phyloP scores from a whole-genome alignment of 2,329 filamentous ascomycete species.

The Ophioceras dolichostomum region DNA sequence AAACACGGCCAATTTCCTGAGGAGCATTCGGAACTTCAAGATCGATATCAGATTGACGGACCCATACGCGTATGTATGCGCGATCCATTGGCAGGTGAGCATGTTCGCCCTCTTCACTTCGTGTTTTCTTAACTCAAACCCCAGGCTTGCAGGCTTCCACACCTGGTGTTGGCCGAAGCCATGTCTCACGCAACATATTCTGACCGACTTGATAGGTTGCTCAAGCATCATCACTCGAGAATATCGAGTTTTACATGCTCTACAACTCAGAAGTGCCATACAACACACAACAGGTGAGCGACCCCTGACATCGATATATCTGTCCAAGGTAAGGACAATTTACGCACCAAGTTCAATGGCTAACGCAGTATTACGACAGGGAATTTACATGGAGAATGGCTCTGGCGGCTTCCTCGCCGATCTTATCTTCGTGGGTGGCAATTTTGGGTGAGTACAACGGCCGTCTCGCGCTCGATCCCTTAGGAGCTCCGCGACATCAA shows the following conservation, averaged over 20 bases:
- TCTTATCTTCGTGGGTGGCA: constrained; percentile 55
- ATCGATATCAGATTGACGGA: constrained; percentile 40
- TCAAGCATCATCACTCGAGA: constrained; percentile 47
- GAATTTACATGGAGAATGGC: constrained; percentile 48
- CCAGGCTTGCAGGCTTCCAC: too few relatives aligned
- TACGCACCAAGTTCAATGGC: too few relatives aligned
- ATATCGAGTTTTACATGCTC: constrained; percentile 40
- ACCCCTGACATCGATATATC: too few relatives aligned
- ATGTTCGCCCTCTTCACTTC: too few relatives aligned
- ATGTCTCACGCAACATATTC: too few relatives aligned
- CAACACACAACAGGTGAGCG: constrained; percentile 37
- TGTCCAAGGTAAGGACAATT: too few relatives aligned
- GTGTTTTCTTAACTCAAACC: too few relatives aligned
- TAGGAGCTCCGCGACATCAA: constrained; percentile 21
- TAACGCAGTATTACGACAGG: too few relatives aligned
- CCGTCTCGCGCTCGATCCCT: too few relatives aligned
- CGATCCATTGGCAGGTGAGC: constrained; percentile 58
- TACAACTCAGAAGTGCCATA: constrained; percentile 15
- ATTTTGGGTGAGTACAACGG: too few relatives aligned
- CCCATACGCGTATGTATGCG: constrained; percentile 30
- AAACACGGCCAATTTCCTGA: constrained; percentile 49
- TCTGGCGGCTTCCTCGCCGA: constrained; percentile 57
- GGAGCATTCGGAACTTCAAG: constrained; percentile 46
- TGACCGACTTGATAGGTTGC: too few relatives aligned
- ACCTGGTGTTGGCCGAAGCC: too few relatives aligned